Evolutionary conservation across 805 yeast genomes (phyloP), one percentile per base, ranked within the genome.

Genomic region (Hanseniaspora osmophila): DNA sequence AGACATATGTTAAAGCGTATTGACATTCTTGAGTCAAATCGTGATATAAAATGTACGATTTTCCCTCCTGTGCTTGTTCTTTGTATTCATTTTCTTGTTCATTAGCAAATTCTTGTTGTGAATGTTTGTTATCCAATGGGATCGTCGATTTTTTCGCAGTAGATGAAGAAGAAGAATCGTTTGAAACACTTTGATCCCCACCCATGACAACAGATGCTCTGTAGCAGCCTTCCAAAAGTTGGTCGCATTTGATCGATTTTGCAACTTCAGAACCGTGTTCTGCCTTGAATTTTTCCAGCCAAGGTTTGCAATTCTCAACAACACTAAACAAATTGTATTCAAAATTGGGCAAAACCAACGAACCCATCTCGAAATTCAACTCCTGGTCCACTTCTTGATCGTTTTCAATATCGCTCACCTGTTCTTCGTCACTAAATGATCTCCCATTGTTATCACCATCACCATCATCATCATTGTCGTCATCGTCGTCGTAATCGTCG

Each of bases 1-100:
- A 69, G 39, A 87, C 75, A 83, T 95, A 87, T 55, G 85, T 92
- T 18, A 88, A 67, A 0, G 96, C 92, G 60, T 82, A 83, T 35
- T 71, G 69, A 2, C 94, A 80, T 58, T 86, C 96, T 0, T 85
- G 82, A 3, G 90, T 78, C 50, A 82, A 72, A 59, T 88, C 96
- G 66, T 82, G 74, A 55, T 92, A 85, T 17, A 86, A 71, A 42
- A 87, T 63, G 60, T 78, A 85, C 57, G 84, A 74, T 52, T 77
- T 76, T n/a, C 70, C 53, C 3, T 49, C 47, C 58, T 47, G 44
- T 29, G 55, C 35, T 35, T 35, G 11, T 35, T 13, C 18, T 16
- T 35, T 10, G 18, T 15, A n/a, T 15, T 35, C 38, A n/a, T 10
- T 10, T 13, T 35, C 6, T 6, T 9, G 19, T 13, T 32, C 15